Percentiles rank a stretch among this genome's conserved stretches.
These are phyloP conservation scores for Piloderma croceum DNA, from an alignment of 768 basidiomycete genomes.

Conservation along the genomic window DNA sequence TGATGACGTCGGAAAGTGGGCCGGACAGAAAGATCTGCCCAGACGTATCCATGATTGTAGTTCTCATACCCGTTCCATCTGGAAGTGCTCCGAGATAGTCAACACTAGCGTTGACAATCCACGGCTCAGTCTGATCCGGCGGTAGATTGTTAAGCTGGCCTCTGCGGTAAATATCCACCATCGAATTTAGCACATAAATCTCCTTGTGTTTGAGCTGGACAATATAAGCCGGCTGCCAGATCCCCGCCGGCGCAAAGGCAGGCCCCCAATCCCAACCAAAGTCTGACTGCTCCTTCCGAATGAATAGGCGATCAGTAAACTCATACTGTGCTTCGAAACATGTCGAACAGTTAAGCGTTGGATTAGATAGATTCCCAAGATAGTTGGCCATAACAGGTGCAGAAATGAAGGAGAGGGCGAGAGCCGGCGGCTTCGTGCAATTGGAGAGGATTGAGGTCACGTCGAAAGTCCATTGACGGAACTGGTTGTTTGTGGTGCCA, in stretches of 20 bases:
- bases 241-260: constrained; percentile 51
- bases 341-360: constrained; percentile 37
- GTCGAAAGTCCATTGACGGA: constrained; percentile 50
- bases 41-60: constrained; percentile 28
- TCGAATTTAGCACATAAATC: constrained; percentile 49
- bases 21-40: constrained; percentile 39
- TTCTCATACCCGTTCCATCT: no score
- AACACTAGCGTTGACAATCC: constrained; percentile 53
- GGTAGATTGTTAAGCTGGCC: constrained; percentile 41
- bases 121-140: constrained; percentile 44
- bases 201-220: constrained; percentile 23
- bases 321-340: constrained; percentile 39
- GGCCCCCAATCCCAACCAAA: constrained; percentile 65
- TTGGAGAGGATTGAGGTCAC: constrained; percentile 37
- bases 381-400: constrained; percentile 50
- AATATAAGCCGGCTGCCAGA: constrained; percentile 51
- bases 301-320: constrained; percentile 43
- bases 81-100: no score
- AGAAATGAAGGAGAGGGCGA: constrained; percentile 36
- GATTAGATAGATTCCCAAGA: constrained; percentile 43
- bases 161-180: constrained; percentile 50
- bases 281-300: constrained; percentile 48
- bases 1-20: constrained; percentile 40
- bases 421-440: no score
- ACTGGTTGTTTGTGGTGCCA: constrained; percentile 57